Conservation (phyloP, 176 grass and related monocot genomes). For the Carex kokanica region DNA sequence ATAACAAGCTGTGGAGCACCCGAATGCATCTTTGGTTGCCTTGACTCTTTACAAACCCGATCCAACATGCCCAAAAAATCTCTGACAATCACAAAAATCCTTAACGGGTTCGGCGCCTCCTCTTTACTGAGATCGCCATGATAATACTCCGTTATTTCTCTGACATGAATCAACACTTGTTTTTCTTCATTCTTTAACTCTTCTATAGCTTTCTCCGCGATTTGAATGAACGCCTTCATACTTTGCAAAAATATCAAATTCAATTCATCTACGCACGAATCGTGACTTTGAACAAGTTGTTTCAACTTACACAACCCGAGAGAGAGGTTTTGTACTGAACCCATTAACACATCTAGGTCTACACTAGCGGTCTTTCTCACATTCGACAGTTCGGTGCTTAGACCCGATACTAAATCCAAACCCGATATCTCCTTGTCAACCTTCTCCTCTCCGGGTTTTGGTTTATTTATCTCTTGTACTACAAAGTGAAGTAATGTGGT, state of each 20-base stretch:
- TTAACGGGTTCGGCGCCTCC: conserved; percentile 58
- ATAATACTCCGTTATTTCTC: conserved; percentile 91
- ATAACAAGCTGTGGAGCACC: conserved; percentile 35
- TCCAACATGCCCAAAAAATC: conserved; percentile 86
- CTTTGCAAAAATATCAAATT: conserved; percentile 41
- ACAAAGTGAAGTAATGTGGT: conserved; percentile 97
- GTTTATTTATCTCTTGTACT: conserved; percentile 75
- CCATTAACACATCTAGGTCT: conserved; percentile 77
- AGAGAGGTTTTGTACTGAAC: conserved; percentile 57
- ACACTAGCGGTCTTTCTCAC: conserved; percentile 73
- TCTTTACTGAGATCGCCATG: conserved; percentile 86
- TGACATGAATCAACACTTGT: conserved; percentile 62
- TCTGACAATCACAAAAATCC: conserved; percentile 92
- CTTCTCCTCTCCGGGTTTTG: conserved; percentile 26
- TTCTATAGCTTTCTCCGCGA: conserved; percentile 52
- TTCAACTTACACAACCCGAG: conserved; percentile 54
- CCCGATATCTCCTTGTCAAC: conserved; percentile 26
- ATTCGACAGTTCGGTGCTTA: conserved; percentile 69
- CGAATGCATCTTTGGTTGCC: conserved; percentile 32
- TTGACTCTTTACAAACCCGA: conserved; percentile 74
- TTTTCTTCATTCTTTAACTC: conserved; percentile 70
- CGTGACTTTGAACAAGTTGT: conserved; percentile 33
- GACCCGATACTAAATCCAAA: conserved; percentile 58
- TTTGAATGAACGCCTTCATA: conserved; percentile 51
- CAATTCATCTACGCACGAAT: conserved; percentile 24